These are phyloP conservation scores for Xylaria polymorpha DNA, from an alignment of 2,329 filamentous ascomycete genomes.

Conservation along the genomic window DNA sequence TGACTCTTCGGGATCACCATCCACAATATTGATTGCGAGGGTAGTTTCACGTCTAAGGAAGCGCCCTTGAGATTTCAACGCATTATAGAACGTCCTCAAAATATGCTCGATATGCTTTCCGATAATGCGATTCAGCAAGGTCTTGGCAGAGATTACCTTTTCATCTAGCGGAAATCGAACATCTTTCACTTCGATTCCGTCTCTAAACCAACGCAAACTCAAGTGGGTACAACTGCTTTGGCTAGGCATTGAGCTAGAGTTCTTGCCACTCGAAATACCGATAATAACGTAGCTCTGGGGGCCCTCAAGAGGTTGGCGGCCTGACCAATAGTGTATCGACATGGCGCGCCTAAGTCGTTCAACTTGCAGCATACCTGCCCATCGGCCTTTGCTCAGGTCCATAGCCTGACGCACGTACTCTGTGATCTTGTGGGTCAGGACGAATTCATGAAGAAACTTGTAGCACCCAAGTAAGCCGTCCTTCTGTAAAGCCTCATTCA, in stretches of 20 bases:
- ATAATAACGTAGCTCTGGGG: slow-evolving; percentile 93
- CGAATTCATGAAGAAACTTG: slow-evolving; percentile 85
- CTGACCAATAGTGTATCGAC: slow-evolving; percentile 90
- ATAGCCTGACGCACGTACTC: slow-evolving; percentile 82
- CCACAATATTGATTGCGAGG: slow-evolving; percentile 68
- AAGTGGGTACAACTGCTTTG: slow-evolving; percentile 65
- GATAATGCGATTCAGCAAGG: slow-evolving; percentile 78
- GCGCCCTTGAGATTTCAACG: slow-evolving; percentile 68
- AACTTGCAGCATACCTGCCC: slow-evolving; percentile 81
- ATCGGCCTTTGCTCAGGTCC: slow-evolving; percentile 75
- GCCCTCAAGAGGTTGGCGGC: slow-evolving; percentile 65
- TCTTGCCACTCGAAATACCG: slow-evolving; percentile 77
- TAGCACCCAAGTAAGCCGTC: slow-evolving; percentile 85
- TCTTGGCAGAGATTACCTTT: slow-evolving; percentile 76
- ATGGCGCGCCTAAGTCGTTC: slow-evolving; percentile 85
- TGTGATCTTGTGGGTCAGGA: slow-evolving; percentile 89
- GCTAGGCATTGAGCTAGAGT: slow-evolving; percentile 54
- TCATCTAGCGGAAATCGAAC: slow-evolving; percentile 75
- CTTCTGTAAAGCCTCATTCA: slow-evolving; percentile 76
- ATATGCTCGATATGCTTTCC: slow-evolving; percentile 79
- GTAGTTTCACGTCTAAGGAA: slow-evolving; percentile 70
- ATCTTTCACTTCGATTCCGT: slow-evolving; percentile 78
- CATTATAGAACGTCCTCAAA: slow-evolving; percentile 73
- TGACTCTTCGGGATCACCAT: slow-evolving; percentile 73
- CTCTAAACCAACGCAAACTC: slow-evolving; percentile 83